Base-by-base conservation (phyloP, 2,329 filamentous ascomycete species). In the Ceratocystis variospora region DNA sequence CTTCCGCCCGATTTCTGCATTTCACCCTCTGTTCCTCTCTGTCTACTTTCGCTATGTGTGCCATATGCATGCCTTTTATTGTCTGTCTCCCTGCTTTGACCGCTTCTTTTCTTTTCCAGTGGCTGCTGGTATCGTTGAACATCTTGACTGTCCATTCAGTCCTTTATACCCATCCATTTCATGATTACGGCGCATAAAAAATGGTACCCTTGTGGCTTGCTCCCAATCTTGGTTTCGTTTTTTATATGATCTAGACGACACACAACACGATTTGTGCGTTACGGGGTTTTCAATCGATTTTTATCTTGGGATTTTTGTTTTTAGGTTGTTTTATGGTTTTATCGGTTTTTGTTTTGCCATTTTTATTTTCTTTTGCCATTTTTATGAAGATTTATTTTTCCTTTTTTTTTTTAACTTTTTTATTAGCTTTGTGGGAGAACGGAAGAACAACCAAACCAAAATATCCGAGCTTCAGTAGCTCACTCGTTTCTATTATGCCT, bases 71-170 rank as follows among this genome's bases (percentile, higher is more conserved):
- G 19, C 41, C 44, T 41, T 5, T 61, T 62, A 25, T 22, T n/a
- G 17, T 22, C 22, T n/a, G 17, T 22, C 22, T 48, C 22, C 37
- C 37, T 41, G 37, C 28, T 66, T 25, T 33, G n/a, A 19, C 37
- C 37, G 37, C 19, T 61, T 62, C 45, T 62, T 66, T 62, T 62
- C 44, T 66, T 46, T 66, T 66, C 44, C 48, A 28, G 48, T 53
- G 48, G 19, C 48, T 53, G 48, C 48, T 53, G 48, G 19, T 46
- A 17, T 46, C n/a, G 10, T 62, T 48, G 22, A 62, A 59, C 31
- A 37, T 37, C 37, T 59, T 17, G 28, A 59, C 55, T 59, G 55
- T 59, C 55, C 31, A 37, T n/a, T 59, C 55, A 59, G 55, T 59
- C 55, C 55, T 31, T 59, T 59, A 59, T 59, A 59, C 55, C 55